A percentile compares a stretch with the other conserved stretches of the same genome.
These are phyloP conservation scores for Pyronema domesticum DNA, from an alignment of 495 filamentous ascomycete genomes.

Conservation along the genomic window DNA sequence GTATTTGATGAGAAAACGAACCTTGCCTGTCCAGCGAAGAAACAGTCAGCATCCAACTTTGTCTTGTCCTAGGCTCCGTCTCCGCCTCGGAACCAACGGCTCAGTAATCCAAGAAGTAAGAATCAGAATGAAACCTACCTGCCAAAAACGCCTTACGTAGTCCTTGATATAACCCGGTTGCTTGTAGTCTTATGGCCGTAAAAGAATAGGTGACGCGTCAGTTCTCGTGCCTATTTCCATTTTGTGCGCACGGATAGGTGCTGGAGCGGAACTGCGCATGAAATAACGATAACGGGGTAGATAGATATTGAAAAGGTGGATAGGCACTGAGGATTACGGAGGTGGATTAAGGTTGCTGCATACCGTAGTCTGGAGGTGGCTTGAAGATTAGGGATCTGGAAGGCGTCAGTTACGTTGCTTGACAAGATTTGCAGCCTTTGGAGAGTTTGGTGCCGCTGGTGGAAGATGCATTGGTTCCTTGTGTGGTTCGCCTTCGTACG, in stretches of 20 bases:
- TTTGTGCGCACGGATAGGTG: no score
- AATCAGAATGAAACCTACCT: slow-evolving; percentile 39
- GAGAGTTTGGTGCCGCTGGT: no score
- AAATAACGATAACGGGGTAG: not conserved
- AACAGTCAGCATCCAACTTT: slow-evolving; percentile 14
- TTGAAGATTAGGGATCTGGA: slow-evolving; percentile 92
- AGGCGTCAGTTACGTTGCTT: no score
- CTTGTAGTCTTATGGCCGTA: slow-evolving; percentile 43
- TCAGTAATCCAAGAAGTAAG: not conserved
- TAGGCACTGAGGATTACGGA: not conserved
- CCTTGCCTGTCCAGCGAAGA: slow-evolving; percentile 22
- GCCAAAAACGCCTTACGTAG: slow-evolving; percentile 95
- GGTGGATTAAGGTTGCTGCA: not conserved
- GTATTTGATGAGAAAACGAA: slow-evolving; percentile 11
- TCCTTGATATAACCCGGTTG: slow-evolving; percentile 69
- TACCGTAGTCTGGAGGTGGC: slow-evolving; percentile 89
- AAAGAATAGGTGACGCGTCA: not conserved
- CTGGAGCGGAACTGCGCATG: not conserved
- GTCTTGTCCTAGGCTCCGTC: not conserved
- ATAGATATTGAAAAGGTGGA: not conserved
- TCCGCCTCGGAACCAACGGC: no score
- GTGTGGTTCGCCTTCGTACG: no score
- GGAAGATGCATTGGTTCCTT: no score
- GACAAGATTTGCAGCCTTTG: no score
- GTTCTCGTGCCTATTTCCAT: no score